Evolutionary conservation across 2,329 filamentous ascomycete species (phyloP).

Genomic region (Botryosphaeria dothidea): DNA sequence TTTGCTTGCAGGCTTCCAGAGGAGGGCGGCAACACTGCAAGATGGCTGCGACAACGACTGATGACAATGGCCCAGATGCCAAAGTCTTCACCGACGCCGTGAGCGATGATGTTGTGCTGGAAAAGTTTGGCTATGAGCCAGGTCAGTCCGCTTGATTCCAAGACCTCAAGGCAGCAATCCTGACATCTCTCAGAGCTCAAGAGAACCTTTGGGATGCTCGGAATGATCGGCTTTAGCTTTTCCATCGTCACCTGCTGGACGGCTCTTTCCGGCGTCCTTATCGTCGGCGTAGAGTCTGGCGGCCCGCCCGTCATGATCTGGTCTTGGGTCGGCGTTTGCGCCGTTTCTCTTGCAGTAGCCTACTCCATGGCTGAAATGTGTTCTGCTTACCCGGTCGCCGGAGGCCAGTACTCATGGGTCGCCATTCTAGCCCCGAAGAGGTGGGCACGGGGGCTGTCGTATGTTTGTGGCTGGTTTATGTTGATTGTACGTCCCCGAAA

Average conservation of each 20-base stretch:
- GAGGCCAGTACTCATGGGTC: constrained; percentile 61
- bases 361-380: constrained; percentile 62
- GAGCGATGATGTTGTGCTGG: constrained; percentile 41
- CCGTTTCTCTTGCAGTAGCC: constrained; percentile 54
- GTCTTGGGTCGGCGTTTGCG: constrained; percentile 56
- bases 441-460: constrained; percentile 37
- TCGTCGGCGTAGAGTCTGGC: constrained; percentile 57
- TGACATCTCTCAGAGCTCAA: constrained; percentile 51
- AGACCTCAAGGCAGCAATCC: background rate
- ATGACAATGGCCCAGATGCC: background rate
- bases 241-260: constrained; percentile 61
- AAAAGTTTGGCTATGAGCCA: constrained; percentile 43
- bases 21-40: background rate
- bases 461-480: constrained; percentile 44
- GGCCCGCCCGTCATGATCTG: constrained; percentile 62
- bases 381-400: constrained; percentile 56
- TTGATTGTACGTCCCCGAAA: constrained; percentile 22
- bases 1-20: too few relatives aligned
- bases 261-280: constrained; percentile 57
- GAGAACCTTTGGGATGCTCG: constrained; percentile 56
- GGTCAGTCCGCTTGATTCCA: constrained; percentile 24
- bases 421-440: constrained; percentile 54
- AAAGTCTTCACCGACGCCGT: constrained; percentile 6
- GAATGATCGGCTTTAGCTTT: constrained; percentile 62
- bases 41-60: background rate